These are phyloP conservation scores for Phytophthora agathidicida DNA, from an alignment of 352 stramenopile genomes.

Conservation along the genomic window DNA sequence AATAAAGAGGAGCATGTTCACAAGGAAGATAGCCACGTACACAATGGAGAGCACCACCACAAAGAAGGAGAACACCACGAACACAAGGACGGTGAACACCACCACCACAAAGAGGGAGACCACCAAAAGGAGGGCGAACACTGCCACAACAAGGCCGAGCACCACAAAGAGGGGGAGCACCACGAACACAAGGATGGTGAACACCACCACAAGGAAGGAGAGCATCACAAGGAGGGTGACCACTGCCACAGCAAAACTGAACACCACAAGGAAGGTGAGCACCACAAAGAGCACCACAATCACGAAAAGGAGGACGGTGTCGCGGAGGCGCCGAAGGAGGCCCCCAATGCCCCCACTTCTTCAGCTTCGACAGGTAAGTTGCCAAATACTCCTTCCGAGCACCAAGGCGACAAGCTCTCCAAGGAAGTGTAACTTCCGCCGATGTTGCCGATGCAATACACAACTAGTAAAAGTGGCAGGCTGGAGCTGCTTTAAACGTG, in stretches of 20 bases:
- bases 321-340: slow-evolving; percentile 24
- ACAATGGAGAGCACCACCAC: not conserved
- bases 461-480: slow-evolving; percentile 12
- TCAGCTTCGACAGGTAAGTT: slow-evolving; percentile 27
- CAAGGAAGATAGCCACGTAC: slow-evolving; percentile 7
- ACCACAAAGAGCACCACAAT: slow-evolving; percentile 8
- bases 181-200: slow-evolving; percentile 16
- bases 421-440: slow-evolving; percentile 22
- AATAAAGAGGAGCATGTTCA: slow-evolving; percentile 7
- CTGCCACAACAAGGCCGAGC: slow-evolving; percentile 1
- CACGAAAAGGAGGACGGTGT: slow-evolving; percentile 24
- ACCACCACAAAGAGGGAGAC: slow-evolving; percentile 5
- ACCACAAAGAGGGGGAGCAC: slow-evolving; percentile 5
- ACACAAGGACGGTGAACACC: not conserved
- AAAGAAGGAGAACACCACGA: slow-evolving; percentile 6
- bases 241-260: slow-evolving; percentile 7
- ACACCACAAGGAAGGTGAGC: slow-evolving; percentile 8
- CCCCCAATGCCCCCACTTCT: slow-evolving; percentile 1
- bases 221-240: slow-evolving; percentile 8
- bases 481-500: not conserved
- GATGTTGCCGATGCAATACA: slow-evolving; percentile 2
- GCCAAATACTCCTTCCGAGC: slow-evolving; percentile 10
- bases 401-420: slow-evolving; percentile 18
- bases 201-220: slow-evolving; percentile 10
- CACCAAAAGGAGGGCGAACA: slow-evolving; percentile 4